Percentiles rank a stretch among this genome's conserved stretches.
phyloP scores from a whole-genome alignment of 805 yeast species.

The Candida vartiovaarae region DNA sequence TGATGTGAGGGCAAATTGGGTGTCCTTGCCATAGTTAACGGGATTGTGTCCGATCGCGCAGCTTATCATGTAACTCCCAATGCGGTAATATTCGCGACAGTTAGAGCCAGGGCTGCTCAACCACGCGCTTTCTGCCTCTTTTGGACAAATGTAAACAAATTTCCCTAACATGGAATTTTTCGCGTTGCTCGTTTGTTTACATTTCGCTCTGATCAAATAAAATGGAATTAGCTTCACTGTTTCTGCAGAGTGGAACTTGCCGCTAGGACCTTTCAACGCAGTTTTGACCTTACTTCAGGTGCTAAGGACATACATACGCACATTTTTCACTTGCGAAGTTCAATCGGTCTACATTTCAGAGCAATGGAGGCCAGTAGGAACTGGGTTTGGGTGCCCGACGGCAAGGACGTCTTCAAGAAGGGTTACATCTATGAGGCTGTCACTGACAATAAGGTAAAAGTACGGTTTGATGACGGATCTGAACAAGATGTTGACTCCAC shows the following conservation, averaged over 20 bases:
- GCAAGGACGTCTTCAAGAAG: constrained; percentile 46
- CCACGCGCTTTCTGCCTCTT: neutral
- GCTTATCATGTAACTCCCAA: no score
- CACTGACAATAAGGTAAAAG: constrained; percentile 29
- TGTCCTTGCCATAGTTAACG: no score
- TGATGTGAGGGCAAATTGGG: no score
- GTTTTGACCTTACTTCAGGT: no score
- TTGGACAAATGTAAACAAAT: neutral
- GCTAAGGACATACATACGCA: no score
- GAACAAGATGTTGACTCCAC: constrained; percentile 34
- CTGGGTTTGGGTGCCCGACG: constrained; percentile 77
- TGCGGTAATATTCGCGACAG: no score
- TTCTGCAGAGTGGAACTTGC: no score
- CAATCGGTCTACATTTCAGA: no score
- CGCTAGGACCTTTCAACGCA: no score
- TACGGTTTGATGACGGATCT: constrained; percentile 33
- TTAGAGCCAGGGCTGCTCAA: neutral
- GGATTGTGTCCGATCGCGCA: no score
- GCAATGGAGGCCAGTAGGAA: constrained; percentile 19
- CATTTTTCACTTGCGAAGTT: no score
- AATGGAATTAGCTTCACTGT: no score
- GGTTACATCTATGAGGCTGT: constrained; percentile 49
- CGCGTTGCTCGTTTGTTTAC: constrained; percentile 1
- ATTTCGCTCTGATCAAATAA: neutral
- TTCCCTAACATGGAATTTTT: constrained; percentile 1